These are phyloP conservation scores for Podospora pseudoanserina DNA, from an alignment of 495 filamentous ascomycete species.

Conservation along the genomic window DNA sequence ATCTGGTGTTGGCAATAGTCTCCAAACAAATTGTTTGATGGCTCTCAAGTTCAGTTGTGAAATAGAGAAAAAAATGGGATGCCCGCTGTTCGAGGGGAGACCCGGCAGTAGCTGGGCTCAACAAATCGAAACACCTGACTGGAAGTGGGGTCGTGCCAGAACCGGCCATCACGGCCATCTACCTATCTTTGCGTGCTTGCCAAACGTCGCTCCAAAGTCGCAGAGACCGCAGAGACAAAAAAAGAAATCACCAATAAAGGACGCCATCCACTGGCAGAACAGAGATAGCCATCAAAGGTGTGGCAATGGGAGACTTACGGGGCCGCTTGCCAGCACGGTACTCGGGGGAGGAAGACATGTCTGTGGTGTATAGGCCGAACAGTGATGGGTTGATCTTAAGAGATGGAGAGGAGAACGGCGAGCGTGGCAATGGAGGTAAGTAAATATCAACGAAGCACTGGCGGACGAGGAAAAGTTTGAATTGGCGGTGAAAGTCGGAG, in stretches of 20 bases:
- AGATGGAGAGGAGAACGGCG: not conserved
- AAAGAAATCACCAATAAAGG: not conserved
- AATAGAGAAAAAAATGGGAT: not conserved
- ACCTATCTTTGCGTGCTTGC: not conserved
- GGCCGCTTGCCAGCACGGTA: constrained; percentile 33
- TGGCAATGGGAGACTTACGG: constrained; percentile 24
- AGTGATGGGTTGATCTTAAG: not conserved
- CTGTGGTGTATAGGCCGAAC: not conserved
- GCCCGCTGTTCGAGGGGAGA: not conserved
- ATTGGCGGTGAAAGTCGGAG: not conserved
- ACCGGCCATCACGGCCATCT: not conserved
- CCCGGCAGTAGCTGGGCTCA: not conserved
- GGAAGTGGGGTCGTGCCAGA: constrained; percentile 11
- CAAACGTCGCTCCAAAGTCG: not conserved
- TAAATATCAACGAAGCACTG: not conserved
- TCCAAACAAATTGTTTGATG: too few relatives aligned
- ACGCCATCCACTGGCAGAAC: not conserved
- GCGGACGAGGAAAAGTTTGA: not conserved
- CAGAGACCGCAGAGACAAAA: not conserved
- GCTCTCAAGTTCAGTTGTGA: not conserved
- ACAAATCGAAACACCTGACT: constrained; percentile 1
- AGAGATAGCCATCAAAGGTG: not conserved
- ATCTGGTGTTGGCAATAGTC: not conserved
- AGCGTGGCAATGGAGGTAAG: not conserved
- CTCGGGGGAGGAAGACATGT: constrained; percentile 29